A percentile compares a stretch with the other conserved stretches of the same genome.
These are phyloP conservation scores for Solanum clarkiae DNA, from an alignment of 257 asterid genomes.

Conservation along the genomic window DNA sequence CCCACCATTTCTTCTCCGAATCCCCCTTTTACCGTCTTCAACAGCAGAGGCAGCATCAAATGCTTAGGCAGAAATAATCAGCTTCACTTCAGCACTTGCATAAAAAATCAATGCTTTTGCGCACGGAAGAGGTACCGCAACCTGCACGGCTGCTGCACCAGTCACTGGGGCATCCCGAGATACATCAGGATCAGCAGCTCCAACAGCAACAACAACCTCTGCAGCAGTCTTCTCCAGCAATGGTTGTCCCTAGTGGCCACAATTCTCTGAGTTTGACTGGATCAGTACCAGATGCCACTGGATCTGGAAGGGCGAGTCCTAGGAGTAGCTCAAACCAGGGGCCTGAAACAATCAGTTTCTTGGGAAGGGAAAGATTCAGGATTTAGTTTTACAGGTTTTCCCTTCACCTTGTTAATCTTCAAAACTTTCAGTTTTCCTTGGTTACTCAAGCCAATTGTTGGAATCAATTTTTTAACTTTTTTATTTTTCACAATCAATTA, in stretches of 20 bases:
- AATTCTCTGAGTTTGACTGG: constrained; percentile 79
- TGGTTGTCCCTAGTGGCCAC: constrained; percentile 45
- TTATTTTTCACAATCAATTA: not conserved
- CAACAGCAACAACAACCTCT: constrained; percentile 20
- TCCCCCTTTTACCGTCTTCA: constrained; percentile 50
- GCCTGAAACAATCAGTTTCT: constrained; percentile 74
- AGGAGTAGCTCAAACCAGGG: constrained; percentile 96
- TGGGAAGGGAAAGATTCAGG: constrained; percentile 88
- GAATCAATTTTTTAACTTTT: not conserved
- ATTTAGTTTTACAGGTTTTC: constrained; percentile 69
- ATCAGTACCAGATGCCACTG: constrained; percentile 80
- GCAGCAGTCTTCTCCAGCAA: constrained; percentile 58
- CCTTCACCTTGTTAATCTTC: not conserved
- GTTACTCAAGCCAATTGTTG: not conserved
- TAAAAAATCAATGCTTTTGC: constrained; percentile 47
- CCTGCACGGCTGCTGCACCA: constrained; percentile 42
- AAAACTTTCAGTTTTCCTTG: not conserved
- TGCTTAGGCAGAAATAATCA: constrained; percentile 49
- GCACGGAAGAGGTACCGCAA: constrained; percentile 56
- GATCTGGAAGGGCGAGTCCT: constrained; percentile 72
- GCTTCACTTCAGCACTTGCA: constrained; percentile 44
- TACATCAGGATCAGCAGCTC: constrained; percentile 46
- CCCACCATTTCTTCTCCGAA: constrained; percentile 55
- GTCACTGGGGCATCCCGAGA: constrained; percentile 43
- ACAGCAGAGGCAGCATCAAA: constrained; percentile 23